A percentile compares a stretch with the other conserved stretches of the same genome.
These are phyloP conservation scores for Dactylonectria macrodidyma DNA, from an alignment of 2,329 filamentous ascomycete genomes.

Conservation along the genomic window DNA sequence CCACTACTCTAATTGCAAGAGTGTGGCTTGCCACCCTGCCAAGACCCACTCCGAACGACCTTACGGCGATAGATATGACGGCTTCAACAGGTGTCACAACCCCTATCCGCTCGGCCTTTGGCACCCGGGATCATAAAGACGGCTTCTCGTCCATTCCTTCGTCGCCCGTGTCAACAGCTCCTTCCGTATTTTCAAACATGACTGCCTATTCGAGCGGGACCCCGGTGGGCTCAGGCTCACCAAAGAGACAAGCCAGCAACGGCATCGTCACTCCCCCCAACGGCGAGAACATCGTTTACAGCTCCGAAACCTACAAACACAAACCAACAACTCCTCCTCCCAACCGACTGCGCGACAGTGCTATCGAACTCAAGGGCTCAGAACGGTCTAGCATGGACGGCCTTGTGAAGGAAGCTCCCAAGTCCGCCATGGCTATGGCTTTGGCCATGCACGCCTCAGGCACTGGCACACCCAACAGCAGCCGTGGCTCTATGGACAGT, in stretches of 20 bases:
- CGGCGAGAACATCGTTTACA: constrained; percentile 30
- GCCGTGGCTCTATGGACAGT: constrained; percentile 54
- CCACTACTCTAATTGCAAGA: constrained; percentile 5
- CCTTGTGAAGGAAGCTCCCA: not conserved
- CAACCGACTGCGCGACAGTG: constrained; percentile 52
- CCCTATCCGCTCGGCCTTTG: constrained; percentile 54
- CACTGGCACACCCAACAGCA: constrained; percentile 39
- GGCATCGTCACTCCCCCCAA: constrained; percentile 25
- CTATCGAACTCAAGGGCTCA: constrained; percentile 50
- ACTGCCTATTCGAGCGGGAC: constrained; percentile 28
- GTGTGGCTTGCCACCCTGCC: constrained; percentile 27
- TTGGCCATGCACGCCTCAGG: constrained; percentile 10
- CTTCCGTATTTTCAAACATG: constrained; percentile 34
- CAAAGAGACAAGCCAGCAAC: constrained; percentile 22
- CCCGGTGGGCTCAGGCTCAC: constrained; percentile 7
- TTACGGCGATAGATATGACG: constrained; percentile 46
- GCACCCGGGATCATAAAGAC: constrained; percentile 49
- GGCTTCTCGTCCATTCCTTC: constrained; percentile 34
- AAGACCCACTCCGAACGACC: constrained; percentile 22
- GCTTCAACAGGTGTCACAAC: constrained; percentile 47
- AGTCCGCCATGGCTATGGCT: constrained; percentile 28
- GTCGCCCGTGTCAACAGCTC: constrained; percentile 29
- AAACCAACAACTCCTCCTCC: constrained; percentile 22
- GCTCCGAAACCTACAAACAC: constrained; percentile 28
- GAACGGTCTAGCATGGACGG: constrained; percentile 51